Evolutionary conservation across 129 eudicot genomes (phyloP).

Genomic region (Apium graveolens): DNA sequence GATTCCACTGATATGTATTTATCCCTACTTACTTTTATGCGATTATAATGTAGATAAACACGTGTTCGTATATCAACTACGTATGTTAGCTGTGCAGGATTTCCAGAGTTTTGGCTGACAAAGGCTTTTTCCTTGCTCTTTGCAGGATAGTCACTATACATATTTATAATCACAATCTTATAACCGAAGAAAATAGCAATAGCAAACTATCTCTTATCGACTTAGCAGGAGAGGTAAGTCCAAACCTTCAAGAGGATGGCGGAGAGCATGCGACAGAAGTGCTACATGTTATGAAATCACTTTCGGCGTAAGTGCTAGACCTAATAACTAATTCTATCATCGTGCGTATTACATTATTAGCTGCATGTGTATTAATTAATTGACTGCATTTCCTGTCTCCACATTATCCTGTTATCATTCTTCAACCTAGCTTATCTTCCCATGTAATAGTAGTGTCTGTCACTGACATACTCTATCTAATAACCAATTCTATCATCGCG

Average conservation of each 20-base stretch:
- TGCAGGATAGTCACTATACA: conserved; percentile 83
- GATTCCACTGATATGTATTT: not conserved
- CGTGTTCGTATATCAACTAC: not conserved
- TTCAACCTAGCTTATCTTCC: not conserved
- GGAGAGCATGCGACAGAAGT: conserved; percentile 81
- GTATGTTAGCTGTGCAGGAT: not conserved
- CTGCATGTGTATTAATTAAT: not conserved
- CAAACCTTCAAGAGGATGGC: conserved; percentile 42
- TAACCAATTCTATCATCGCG: not conserved
- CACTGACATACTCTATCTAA: not conserved
- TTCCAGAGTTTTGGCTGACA: conserved; percentile 8
- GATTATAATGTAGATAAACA: not conserved
- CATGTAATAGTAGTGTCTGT: not conserved
- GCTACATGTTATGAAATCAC: conserved; percentile 86
- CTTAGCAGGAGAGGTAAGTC: conserved; percentile 88
- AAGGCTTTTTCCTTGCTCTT: conserved; percentile 13
- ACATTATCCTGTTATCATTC: not conserved
- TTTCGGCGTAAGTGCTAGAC: conserved; percentile 68
- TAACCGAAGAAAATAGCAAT: conserved; percentile 72
- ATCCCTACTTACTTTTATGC: not conserved
- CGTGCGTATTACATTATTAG: not conserved
- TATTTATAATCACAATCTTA: conserved; percentile 61
- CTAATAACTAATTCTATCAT: not conserved
- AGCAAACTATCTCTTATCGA: conserved; percentile 96
- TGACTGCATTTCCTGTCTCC: not conserved